A percentile compares a stretch with the other conserved stretches of the same genome.
These are phyloP conservation scores for Blumeria graminis DNA, from an alignment of 2,329 filamentous ascomycete genomes.

Conservation along the genomic window DNA sequence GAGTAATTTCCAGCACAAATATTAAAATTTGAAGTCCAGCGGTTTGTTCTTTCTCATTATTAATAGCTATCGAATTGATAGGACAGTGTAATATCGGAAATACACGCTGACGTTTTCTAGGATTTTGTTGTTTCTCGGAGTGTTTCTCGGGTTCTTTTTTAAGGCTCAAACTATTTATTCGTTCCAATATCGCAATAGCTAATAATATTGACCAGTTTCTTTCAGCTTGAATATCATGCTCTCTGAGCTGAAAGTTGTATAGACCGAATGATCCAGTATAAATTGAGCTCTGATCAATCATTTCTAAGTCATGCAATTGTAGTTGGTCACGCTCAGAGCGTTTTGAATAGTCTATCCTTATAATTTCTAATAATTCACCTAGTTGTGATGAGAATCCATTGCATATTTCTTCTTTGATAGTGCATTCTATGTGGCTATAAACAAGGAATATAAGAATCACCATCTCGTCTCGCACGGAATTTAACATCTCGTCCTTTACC, in stretches of 20 bases:
- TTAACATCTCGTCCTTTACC: constrained; percentile 29
- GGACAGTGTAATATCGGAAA: constrained; percentile 9
- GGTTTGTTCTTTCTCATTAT: constrained; percentile 8
- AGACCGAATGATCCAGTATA: constrained; percentile 19
- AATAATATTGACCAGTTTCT: constrained; percentile 35
- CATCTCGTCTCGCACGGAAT: constrained; percentile 50
- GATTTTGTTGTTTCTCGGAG: constrained; percentile 6
- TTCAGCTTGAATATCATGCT: constrained; percentile 29
- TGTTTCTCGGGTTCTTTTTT: constrained; percentile 2
- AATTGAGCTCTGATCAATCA: constrained; percentile 16
- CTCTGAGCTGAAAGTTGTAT: constrained; percentile 27
- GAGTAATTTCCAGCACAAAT: constrained; percentile 22
- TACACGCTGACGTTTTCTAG: constrained; percentile 14
- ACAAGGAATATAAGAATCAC: constrained; percentile 46
- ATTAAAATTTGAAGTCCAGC: constrained; percentile 27
- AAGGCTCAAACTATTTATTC: constrained; percentile 8
- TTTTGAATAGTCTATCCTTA: constrained; percentile 59
- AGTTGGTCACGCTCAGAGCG: constrained; percentile 47
- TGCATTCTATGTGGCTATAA: constrained; percentile 34
- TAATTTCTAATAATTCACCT: constrained; percentile 39
- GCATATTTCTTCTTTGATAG: constrained; percentile 21
- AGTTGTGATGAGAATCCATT: constrained; percentile 20
- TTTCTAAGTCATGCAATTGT: constrained; percentile 49
- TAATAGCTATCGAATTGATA: constrained; percentile 9
- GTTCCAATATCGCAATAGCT: constrained; percentile 31